Base-by-base conservation (phyloP, 1,284 basidiomycete species). In the Porogramme epimiltina region DNA sequence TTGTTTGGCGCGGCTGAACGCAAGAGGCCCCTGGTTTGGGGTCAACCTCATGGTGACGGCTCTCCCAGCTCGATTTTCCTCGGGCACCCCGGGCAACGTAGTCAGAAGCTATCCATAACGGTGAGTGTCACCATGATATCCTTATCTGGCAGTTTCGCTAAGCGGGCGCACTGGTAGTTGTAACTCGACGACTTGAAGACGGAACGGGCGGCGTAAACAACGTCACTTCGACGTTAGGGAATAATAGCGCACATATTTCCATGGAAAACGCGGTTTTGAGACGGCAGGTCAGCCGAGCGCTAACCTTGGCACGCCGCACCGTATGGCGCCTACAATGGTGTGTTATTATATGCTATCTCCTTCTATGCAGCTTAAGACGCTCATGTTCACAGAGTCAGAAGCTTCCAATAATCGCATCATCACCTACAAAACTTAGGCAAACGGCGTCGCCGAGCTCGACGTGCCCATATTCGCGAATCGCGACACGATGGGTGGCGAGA, bases 151-250 rank as follows among this genome's bases (percentile, higher is more conserved):
- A 23, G 11, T 22, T n/a, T 36, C 5, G n/a, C 4, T 22, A 15
- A 22, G 8, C 8, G 8, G 9, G 28, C 28, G 8, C n/a, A 4
- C n/a, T 9, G 23, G 23, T 60, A 89, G 83, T 56, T 91, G 91
- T 61, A 77, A 89, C 61, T 64, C 78, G 26, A 77, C 77, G 0
- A 65, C 80, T 8, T 89, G 74, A 60, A 87, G 87, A 5, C 77
- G 80, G 0, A 87, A 83, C 51, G 88, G 89, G 91, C 62, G 78
- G 89, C 61, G 87, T 85, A 3, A 74, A 89, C 52, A 83, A 89
- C 54, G 87, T 87, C 6, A 78, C 72, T 0, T 66, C 77, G 38
- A 89, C 86, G 0, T 85, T 79, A 62, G 66, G 66, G 19, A 60
- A 62, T 9, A 62, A 22, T 84, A 88, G 62, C 80, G 84, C 50